These are phyloP conservation scores for Leishmania arabica DNA, from an alignment of 208 protist genomes.

Conservation along the genomic window DNA sequence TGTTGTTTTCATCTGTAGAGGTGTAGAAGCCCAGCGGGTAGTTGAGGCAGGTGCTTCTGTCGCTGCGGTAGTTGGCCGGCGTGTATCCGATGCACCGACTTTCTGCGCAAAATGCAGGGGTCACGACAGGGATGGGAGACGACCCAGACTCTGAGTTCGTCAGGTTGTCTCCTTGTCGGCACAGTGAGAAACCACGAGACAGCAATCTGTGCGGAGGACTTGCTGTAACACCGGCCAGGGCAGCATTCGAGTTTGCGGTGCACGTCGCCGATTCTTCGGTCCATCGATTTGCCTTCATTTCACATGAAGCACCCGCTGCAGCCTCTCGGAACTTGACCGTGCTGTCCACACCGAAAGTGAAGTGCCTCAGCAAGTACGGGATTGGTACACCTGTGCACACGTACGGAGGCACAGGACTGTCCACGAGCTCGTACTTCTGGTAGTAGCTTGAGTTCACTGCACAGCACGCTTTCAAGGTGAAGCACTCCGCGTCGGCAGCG, in stretches of 20 bases:
- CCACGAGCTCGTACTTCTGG: constrained; percentile 23
- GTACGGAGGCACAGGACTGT: constrained; percentile 32
- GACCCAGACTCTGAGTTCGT: background rate
- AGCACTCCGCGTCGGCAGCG: constrained; percentile 16
- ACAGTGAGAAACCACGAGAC: constrained; percentile 7
- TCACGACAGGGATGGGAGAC: constrained; percentile 17
- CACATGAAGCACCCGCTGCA: background rate
- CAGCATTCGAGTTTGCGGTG: background rate
- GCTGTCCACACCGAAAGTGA: constrained; percentile 8
- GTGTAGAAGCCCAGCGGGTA: constrained; percentile 25
- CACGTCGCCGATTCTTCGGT: background rate
- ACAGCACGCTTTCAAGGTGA: constrained; percentile 22
- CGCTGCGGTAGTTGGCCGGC: constrained; percentile 18
- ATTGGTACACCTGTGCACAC: constrained; percentile 13
- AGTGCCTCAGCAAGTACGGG: constrained; percentile 10
- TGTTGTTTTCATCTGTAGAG: constrained; percentile 30
- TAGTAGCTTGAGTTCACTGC: constrained; percentile 18
- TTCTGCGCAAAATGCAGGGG: constrained; percentile 5
- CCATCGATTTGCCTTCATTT: background rate
- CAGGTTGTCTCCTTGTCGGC: constrained; percentile 17
- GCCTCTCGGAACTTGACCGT: background rate
- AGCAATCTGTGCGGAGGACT: constrained; percentile 12
- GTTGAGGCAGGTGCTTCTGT: constrained; percentile 6
- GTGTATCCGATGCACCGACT: constrained; percentile 28
- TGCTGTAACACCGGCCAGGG: background rate